These are phyloP conservation scores for Corchorus capsularis DNA, from an alignment of 345 rosid genomes.

Conservation along the genomic window DNA sequence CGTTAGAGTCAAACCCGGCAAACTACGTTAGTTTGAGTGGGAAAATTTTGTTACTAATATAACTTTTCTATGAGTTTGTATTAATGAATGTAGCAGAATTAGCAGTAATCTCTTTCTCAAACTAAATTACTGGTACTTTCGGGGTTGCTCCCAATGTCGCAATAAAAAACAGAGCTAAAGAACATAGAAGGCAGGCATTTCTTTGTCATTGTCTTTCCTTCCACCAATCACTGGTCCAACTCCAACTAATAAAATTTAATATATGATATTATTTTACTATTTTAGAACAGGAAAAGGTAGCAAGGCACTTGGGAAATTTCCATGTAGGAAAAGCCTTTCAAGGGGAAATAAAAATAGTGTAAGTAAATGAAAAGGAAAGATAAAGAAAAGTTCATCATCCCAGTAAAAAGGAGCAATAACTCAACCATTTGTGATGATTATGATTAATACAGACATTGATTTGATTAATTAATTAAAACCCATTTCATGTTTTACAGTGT, in stretches of 20 bases:
- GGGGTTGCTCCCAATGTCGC: not conserved
- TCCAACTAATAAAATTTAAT: not conserved
- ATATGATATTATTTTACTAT: not conserved
- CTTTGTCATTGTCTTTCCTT: not conserved
- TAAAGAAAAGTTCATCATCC: not conserved
- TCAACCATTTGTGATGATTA: not conserved
- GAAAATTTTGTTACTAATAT: too few relatives aligned
- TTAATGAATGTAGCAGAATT: too few relatives aligned
- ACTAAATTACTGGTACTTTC: not conserved
- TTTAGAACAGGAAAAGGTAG: not conserved
- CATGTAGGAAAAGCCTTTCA: not conserved
- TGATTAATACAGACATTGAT: not conserved
- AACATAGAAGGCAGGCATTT: not conserved
- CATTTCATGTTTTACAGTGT: slow-evolving; percentile 11
- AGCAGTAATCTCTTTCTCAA: not conserved
- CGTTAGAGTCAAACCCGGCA: too few relatives aligned
- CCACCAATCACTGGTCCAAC: not conserved
- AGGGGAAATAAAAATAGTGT: not conserved
- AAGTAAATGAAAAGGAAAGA: not conserved
- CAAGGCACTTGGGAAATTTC: not conserved
- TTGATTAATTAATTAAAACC: not conserved
- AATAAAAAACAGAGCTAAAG: not conserved
- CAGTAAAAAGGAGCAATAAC: not conserved
- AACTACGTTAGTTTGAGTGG: too few relatives aligned
- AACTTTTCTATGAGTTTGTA: too few relatives aligned